Evolutionary conservation across 1,284 basidiomycete genomes (phyloP), one percentile per base, ranked within the genome.

Genomic region (Porogramme epimiltina): DNA sequence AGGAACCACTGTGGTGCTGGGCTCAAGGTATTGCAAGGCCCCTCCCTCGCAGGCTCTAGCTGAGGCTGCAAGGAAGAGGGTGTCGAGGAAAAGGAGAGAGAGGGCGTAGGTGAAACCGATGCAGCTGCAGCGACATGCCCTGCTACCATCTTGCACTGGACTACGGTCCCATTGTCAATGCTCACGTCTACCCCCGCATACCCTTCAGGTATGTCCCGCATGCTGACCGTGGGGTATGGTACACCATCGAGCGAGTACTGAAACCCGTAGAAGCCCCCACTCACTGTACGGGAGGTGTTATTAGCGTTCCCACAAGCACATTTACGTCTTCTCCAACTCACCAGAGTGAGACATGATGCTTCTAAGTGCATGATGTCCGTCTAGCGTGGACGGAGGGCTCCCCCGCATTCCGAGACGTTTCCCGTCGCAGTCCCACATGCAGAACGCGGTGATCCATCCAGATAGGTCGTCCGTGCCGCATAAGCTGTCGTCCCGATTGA

Each of bases 391-490:
- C 2, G 2, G 8, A 20, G 11, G 25, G n/a, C n/a, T n/a, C n/a
- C n/a, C n/a, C n/a, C 18, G 2, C 23, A 24, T 22, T 33, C n/a
- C 16, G 25, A 47, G n/a, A 69, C 73, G 71, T 23, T 61, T 50
- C 9, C 71, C 69, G 2, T 60, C 55, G 23, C 59, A 56, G 42
- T 64, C 59, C 60, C 73, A 74, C 5, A 70, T 68, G 54, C 68
- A 70, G 49, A 77, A 77, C 1, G 70, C 73, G 19, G 69, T 72
- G 52, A 74, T 58, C 73, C 74, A 75, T 3, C 70, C 70, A 24
- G 59, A 50, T 13, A 73, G 44, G 16, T 54, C 55, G 20, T 62
- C 61, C 3, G 52, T 45, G 0, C 69, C 67, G 41, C 65, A 65
- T 2, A 60, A 16, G 19, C 8, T 16, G 4, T 28, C 37, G 2